phyloP scores from a whole-genome alignment of 352 stramenopile genomes.

The Phytophthora fragariaefolia region DNA sequence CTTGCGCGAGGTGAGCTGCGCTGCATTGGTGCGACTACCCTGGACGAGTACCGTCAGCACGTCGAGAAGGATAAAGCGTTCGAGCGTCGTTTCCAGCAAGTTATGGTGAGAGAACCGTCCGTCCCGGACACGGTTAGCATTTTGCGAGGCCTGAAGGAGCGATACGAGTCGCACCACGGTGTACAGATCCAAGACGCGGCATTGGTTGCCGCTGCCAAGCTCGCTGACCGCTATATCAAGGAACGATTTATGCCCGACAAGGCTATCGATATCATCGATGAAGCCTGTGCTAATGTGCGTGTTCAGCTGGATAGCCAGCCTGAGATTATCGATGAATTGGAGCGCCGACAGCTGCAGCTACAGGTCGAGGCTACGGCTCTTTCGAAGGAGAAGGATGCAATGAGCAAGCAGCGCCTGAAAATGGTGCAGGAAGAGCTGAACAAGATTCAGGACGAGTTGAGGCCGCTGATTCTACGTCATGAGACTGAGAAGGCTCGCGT shows the following conservation, averaged over 20 bases:
- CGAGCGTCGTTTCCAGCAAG: constrained; percentile 97
- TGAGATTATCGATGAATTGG: constrained; percentile 96
- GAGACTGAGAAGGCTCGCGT: constrained; percentile 92
- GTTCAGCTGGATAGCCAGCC: constrained; percentile 96
- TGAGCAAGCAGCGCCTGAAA: constrained; percentile 92
- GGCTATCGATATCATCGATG: constrained; percentile 96
- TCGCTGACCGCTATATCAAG: constrained; percentile 95
- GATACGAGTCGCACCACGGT: constrained; percentile 98
- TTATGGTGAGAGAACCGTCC: constrained; percentile 94
- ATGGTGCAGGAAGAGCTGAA: constrained; percentile 93
- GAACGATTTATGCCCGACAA: constrained; percentile 94
- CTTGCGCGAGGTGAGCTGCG: constrained; percentile 95
- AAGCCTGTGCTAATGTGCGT: constrained; percentile 91
- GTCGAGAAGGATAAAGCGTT: constrained; percentile 99
- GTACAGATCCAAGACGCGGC: constrained; percentile 95
- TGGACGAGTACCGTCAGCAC: constrained; percentile 98
- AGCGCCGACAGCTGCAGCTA: constrained; percentile 94
- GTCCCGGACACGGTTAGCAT: constrained; percentile 97
- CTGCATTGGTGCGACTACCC: constrained; percentile 98
- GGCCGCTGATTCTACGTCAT: constrained; percentile 91
- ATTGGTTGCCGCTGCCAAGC: constrained; percentile 94
- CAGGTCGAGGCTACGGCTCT: constrained; percentile 96
- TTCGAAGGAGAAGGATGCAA: constrained; percentile 93
- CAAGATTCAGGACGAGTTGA: constrained; percentile 92
- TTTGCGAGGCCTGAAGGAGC: constrained; percentile 94